These are phyloP conservation scores for Pouteria glomerata DNA, from an alignment of 148 eudicot genomes.

Conservation along the genomic window DNA sequence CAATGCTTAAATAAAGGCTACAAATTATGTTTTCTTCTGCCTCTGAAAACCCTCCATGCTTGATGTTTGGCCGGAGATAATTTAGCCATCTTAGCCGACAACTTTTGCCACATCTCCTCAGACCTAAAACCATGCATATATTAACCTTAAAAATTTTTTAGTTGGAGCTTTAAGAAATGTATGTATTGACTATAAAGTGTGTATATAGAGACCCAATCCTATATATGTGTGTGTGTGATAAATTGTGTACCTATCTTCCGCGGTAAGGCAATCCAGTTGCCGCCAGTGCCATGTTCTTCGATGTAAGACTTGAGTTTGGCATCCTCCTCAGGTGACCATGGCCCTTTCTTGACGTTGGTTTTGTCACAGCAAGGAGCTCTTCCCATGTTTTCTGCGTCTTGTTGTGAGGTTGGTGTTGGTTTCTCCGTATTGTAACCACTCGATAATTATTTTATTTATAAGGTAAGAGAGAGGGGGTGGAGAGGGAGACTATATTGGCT, in stretches of 20 bases:
- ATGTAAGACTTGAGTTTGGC: constrained; percentile 32
- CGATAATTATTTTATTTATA: constrained; percentile 18
- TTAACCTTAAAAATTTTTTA: not conserved
- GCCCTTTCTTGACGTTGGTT: constrained; percentile 40
- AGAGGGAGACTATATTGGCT: constrained; percentile 49
- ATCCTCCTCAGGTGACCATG: constrained; percentile 42
- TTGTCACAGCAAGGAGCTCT: constrained; percentile 47
- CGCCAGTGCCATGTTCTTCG: constrained; percentile 31
- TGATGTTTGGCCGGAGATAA: constrained; percentile 53
- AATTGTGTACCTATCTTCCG: constrained; percentile 34
- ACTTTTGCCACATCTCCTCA: constrained; percentile 55
- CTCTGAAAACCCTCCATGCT: constrained; percentile 56
- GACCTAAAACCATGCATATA: constrained; percentile 33
- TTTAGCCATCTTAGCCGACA: constrained; percentile 61
- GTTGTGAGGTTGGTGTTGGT: constrained; percentile 14
- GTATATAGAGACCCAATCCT: not conserved
- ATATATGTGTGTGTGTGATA: too few relatives aligned
- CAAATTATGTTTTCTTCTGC: constrained; percentile 57
- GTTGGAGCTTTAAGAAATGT: not conserved
- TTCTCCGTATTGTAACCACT: constrained; percentile 6
- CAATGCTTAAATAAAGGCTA: constrained; percentile 46
- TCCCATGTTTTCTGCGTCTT: constrained; percentile 21
- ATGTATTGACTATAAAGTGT: not conserved
- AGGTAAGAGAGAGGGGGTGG: constrained; percentile 19
- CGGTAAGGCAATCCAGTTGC: constrained; percentile 37